These are phyloP conservation scores for Akanthomyces muscarius DNA, from an alignment of 2,329 filamentous ascomycete genomes.

Conservation along the genomic window DNA sequence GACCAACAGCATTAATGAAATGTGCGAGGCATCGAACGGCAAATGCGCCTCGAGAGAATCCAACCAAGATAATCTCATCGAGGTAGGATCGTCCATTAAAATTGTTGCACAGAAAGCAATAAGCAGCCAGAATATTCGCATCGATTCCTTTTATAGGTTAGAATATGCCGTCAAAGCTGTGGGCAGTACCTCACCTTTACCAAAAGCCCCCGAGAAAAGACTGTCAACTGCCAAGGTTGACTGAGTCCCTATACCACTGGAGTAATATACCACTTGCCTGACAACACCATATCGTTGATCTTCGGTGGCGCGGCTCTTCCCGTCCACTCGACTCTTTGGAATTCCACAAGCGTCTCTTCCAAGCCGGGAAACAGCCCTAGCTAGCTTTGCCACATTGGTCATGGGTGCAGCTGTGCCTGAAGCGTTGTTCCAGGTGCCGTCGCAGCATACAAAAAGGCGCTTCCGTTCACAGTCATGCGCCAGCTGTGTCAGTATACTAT, in stretches of 20 bases:
- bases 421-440: slow-evolving; percentile 1
- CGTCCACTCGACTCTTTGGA: too few relatives aligned
- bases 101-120: background rate
- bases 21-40: background rate
- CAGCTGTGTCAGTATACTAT: too few relatives aligned
- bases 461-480: background rate
- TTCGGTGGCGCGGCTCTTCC: too few relatives aligned
- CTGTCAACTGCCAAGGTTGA: background rate
- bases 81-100: background rate
- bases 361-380: background rate
- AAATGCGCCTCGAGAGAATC: background rate
- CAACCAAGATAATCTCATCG: background rate
- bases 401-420: background rate
- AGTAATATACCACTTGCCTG: background rate
- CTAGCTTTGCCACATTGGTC: background rate
- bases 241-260: background rate
- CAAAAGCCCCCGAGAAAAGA: background rate
- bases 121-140: background rate
- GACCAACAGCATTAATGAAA: background rate
- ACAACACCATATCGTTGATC: background rate
- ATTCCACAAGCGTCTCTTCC: background rate
- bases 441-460: slow-evolving; percentile 1
- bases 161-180: too few relatives aligned
- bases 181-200: background rate
- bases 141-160: background rate